These are phyloP conservation scores for Oxyria digyna DNA, from an alignment of 148 eudicot genomes.

Conservation along the genomic window DNA sequence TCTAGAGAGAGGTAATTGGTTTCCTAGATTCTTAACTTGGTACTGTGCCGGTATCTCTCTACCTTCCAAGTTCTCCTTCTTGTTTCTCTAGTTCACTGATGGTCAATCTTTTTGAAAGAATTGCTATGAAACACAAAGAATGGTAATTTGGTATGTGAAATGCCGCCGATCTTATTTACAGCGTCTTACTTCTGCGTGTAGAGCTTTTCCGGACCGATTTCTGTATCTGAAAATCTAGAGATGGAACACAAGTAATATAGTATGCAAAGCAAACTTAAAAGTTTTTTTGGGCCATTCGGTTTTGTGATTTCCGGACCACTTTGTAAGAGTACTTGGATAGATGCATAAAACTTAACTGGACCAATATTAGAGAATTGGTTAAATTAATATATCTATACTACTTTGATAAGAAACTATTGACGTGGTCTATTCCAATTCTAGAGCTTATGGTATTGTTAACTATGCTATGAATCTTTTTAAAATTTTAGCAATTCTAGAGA, in stretches of 20 bases:
- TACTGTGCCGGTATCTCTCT: no score
- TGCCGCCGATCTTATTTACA: background rate
- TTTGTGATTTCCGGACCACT: background rate
- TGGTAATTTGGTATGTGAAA: background rate
- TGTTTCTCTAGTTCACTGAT: background rate
- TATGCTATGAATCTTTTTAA: background rate
- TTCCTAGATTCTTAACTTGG: background rate
- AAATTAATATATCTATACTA: background rate
- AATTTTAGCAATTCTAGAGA: background rate
- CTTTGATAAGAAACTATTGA: background rate
- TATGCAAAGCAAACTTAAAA: background rate
- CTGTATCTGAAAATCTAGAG: background rate
- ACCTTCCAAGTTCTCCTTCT: no score
- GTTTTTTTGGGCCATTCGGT: background rate
- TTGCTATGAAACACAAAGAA: background rate
- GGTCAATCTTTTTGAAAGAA: constrained; percentile 1
- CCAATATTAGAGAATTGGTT: background rate
- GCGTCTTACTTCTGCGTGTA: background rate
- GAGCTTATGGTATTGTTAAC: background rate
- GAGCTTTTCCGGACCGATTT: background rate
- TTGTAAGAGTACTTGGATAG: background rate
- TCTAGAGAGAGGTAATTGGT: background rate
- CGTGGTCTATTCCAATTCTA: background rate
- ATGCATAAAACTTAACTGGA: background rate
- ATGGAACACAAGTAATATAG: background rate